Conservation (phyloP, 2,329 filamentous ascomycete species). For the Monilinia vaccinii-corymbosi region DNA sequence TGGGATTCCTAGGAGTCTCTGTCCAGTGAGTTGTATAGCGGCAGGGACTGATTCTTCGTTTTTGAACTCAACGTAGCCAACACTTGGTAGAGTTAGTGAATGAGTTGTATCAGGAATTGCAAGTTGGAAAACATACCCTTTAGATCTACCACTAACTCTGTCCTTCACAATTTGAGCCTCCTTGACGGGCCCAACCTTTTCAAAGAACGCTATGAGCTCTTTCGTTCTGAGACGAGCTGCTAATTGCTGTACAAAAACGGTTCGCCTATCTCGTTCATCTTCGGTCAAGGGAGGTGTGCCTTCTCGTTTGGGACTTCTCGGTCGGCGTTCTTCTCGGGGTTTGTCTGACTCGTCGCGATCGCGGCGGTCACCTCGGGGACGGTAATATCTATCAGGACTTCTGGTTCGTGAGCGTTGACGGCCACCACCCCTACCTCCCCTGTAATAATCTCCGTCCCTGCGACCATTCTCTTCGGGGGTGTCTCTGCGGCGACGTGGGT, state of each 20-base stretch:
- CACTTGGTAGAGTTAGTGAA: constrained; percentile 49
- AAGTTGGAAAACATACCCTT: constrained; percentile 59
- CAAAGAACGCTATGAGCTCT: constrained; percentile 90
- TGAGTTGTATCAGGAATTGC: not conserved
- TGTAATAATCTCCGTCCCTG: constrained; percentile 60
- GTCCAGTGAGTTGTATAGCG: constrained; percentile 95
- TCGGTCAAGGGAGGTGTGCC: constrained; percentile 71
- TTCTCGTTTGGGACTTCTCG: constrained; percentile 36
- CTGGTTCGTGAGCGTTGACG: constrained; percentile 62
- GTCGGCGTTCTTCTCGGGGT: constrained; percentile 34
- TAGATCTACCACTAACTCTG: constrained; percentile 89
- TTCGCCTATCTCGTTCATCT: constrained; percentile 92
- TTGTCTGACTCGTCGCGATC: constrained; percentile 45
- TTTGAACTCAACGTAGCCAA: constrained; percentile 99
- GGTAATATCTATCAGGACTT: constrained; percentile 55
- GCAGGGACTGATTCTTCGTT: constrained; percentile 86
- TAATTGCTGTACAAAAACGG: constrained; percentile 97
- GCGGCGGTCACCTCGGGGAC: constrained; percentile 36
- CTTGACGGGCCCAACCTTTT: constrained; percentile 87
- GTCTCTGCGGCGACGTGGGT: constrained; percentile 62
- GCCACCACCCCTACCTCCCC: constrained; percentile 39
- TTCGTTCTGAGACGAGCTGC: constrained; percentile 86
- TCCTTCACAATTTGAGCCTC: constrained; percentile 99
- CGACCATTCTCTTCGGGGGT: constrained; percentile 37
- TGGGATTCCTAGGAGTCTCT: constrained; percentile 95